Evolutionary conservation across 1,284 basidiomycete species (phyloP).

Genomic region (Ganoderma meredithae): DNA sequence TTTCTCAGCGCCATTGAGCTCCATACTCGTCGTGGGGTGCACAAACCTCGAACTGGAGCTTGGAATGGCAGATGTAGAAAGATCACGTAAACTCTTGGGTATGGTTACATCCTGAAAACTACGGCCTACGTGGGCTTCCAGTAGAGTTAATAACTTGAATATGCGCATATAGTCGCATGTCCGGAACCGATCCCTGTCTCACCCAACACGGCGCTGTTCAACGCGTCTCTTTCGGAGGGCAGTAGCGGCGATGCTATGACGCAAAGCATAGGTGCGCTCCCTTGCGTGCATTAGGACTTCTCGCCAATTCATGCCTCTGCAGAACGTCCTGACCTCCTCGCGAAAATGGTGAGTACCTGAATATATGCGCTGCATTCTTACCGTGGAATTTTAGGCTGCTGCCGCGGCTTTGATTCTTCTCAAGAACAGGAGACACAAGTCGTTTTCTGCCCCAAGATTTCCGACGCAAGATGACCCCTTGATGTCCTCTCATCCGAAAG

Average conservation of each 20-base stretch:
- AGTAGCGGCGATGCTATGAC: not conserved
- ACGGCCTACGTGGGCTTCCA: too few species aligned
- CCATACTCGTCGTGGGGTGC: too few species aligned
- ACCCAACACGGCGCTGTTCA: too few species aligned
- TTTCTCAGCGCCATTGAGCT: too few species aligned
- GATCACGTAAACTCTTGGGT: too few species aligned
- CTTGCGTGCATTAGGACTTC: not conserved
- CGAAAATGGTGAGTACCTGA: not conserved
- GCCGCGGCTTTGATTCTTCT: not conserved
- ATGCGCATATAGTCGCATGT: not conserved
- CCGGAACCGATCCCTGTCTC: not conserved
- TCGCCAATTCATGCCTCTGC: not conserved
- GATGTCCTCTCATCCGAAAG: not conserved
- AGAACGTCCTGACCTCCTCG: constrained; percentile 1
- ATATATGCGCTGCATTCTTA: not conserved
- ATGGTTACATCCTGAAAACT: too few species aligned
- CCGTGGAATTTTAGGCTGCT: not conserved
- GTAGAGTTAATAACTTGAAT: too few species aligned
- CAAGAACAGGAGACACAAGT: not conserved
- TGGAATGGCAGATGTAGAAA: not conserved
- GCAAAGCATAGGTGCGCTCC: not conserved
- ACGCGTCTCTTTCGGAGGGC: not conserved
- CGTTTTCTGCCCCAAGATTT: not conserved
- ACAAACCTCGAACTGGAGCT: too few species aligned
- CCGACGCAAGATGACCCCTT: not conserved